Evolutionary conservation across 257 asterid genomes (phyloP).

Genomic region (Nyctanthes arbortristis): DNA sequence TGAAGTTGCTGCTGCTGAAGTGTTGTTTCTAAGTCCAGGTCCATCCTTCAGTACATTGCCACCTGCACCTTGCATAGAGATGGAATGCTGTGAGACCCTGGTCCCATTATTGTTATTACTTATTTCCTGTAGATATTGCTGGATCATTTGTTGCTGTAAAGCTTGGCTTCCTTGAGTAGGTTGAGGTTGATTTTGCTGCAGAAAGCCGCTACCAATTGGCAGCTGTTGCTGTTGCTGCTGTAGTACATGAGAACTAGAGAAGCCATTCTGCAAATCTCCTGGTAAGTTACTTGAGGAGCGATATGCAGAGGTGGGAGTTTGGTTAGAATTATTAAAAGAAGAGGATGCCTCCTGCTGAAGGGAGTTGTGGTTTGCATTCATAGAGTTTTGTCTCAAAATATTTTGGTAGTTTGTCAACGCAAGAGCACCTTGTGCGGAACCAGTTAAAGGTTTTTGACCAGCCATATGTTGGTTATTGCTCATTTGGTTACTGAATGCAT

Average conservation of each 20-base stretch:
- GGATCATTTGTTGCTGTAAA: slow-evolving; percentile 73
- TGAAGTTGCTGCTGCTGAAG: slow-evolving; percentile 31
- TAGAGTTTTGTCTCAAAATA: slow-evolving; percentile 82
- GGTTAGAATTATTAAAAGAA: slow-evolving; percentile 48
- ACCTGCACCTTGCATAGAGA: slow-evolving; percentile 41
- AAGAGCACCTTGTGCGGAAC: slow-evolving; percentile 76
- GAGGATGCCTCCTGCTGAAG: slow-evolving; percentile 55
- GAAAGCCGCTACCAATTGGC: slow-evolving; percentile 33
- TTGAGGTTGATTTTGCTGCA: slow-evolving; percentile 47
- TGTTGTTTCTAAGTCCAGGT: slow-evolving; percentile 31
- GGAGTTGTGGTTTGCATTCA: slow-evolving; percentile 50
- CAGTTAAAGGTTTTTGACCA: slow-evolving; percentile 52
- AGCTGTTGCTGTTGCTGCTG: slow-evolving; percentile 29
- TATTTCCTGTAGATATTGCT: slow-evolving; percentile 66
- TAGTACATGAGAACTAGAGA: slow-evolving; percentile 37
- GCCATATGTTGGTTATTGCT: slow-evolving; percentile 56
- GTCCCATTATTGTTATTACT: slow-evolving; percentile 43
- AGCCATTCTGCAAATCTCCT: slow-evolving; percentile 35
- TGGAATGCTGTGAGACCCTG: slow-evolving; percentile 35
- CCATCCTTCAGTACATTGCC: slow-evolving; percentile 34
- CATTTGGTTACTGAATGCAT: slow-evolving; percentile 50
- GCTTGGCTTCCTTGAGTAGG: slow-evolving; percentile 55
- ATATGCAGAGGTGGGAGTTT: slow-evolving; percentile 36
- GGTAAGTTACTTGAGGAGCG: slow-evolving; percentile 37
- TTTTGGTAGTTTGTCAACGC: slow-evolving; percentile 72